phyloP scores from a whole-genome alignment of 2,329 filamentous ascomycete genomes.

The Bipolaris oryzae region DNA sequence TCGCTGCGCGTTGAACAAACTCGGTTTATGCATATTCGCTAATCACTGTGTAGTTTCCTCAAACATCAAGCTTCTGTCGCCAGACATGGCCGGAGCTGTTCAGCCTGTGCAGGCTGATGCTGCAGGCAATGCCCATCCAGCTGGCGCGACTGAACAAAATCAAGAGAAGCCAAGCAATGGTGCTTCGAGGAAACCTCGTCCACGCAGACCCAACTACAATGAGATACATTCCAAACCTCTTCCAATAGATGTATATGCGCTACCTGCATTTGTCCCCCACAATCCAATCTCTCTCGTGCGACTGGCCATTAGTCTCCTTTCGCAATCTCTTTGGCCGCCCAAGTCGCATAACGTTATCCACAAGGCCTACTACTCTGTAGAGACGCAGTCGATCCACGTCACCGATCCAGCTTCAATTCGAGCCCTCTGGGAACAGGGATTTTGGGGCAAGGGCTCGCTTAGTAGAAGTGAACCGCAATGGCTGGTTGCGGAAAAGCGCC shows the following conservation, averaged over 20 bases:
- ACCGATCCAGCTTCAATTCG: constrained; percentile 76
- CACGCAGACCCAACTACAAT: constrained; percentile 62
- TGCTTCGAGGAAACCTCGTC: constrained; percentile 35
- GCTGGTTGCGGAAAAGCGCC: constrained; percentile 80
- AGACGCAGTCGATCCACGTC: constrained; percentile 83
- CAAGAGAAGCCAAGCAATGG: constrained; percentile 25
- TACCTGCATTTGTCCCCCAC: constrained; percentile 87
- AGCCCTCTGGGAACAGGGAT: constrained; percentile 93
- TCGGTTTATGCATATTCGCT: constrained; percentile 7
- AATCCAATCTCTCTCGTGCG: constrained; percentile 89
- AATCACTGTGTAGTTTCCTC: constrained; percentile 19
- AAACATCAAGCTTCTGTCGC: constrained; percentile 8
- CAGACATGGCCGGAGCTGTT: constrained; percentile 23
- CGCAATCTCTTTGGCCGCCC: constrained; percentile 70
- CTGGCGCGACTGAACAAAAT: constrained; percentile 10
- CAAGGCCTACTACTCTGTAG: constrained; percentile 77
- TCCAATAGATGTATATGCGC: constrained; percentile 79
- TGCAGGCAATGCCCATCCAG: constrained; percentile 13
- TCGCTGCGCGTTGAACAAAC: constrained; percentile 2
- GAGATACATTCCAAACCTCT: constrained; percentile 82
- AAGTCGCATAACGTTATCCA: constrained; percentile 70
- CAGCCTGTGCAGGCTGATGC: constrained; percentile 15
- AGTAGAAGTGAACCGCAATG: constrained; percentile 95
- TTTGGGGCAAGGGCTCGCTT: constrained; percentile 92
- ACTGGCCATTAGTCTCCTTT: constrained; percentile 76